Evolutionary conservation across 805 yeast genomes (phyloP), one percentile per base, ranked within the genome.

Genomic region (Barnettozyma botsteinii): DNA sequence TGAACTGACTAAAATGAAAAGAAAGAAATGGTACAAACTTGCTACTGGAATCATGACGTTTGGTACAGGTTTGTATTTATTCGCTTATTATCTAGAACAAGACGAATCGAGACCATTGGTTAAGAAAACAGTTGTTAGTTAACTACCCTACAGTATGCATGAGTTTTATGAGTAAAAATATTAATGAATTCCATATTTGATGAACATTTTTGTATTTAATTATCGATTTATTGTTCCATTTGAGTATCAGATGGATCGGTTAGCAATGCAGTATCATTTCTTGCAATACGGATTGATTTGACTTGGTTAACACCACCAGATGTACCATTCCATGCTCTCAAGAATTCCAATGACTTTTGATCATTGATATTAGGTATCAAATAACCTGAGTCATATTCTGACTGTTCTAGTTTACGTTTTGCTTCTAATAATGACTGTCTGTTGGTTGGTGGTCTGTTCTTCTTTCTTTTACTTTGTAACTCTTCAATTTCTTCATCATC

Each of bases 371-470:
- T 88, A 2, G 96, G 96, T 5, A 82, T 67, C 35, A 69, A 65
- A 48, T 72, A 75, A 0, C 98, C 98, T 0, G 85, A 70, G 17
- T 62, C 66, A 52, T 73, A 87, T 41, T 82, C 77, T 30, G 74
- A 73, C 28, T 54, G 37, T 41, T 89, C 97, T 35, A 70, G 64
- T 38, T 81, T 77, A 33, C 69, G 69, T 53, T 75, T 75, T 48
- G 72, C 74, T 50, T 84, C 82, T 42, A 88, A 60, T 18, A 75
- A 53, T 48, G 77, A 79, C 53, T 86, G 95, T 55, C 78, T 77
- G 45, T 73, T 75, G 6, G 84, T 62, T 14, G 85, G 72, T 9
- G 98, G 96, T 64, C 98, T 74, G 14, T 95, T 94, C n/a, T 88
- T 78, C 57, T 95, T 75, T 67, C 95, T 76, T 40, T 71, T 75